phyloP scores from a whole-genome alignment of 1,284 basidiomycete genomes.

The Tilletia indica region DNA sequence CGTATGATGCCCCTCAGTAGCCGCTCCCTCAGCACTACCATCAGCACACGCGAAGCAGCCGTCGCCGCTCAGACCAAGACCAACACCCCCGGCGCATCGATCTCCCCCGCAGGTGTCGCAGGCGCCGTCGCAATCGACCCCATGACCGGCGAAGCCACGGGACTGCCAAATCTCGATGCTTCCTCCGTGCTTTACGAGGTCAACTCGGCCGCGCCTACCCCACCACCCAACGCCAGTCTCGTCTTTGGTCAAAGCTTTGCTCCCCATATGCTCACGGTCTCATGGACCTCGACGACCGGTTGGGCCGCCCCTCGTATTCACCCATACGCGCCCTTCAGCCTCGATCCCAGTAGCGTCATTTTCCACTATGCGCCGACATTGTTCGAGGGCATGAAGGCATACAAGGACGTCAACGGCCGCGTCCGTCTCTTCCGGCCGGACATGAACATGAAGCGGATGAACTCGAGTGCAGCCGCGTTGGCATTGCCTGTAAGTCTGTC shows the following conservation, averaged over 20 bases:
- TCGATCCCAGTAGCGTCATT: slow-evolving; percentile 82
- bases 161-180: slow-evolving; percentile 36
- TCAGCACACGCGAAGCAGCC: neutral
- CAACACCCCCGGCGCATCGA: slow-evolving; percentile 9
- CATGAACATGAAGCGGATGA: slow-evolving; percentile 87
- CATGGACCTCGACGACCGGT: slow-evolving; percentile 71
- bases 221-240: slow-evolving; percentile 48
- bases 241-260: slow-evolving; percentile 66
- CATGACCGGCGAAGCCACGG: slow-evolving; percentile 47
- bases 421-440: slow-evolving; percentile 91
- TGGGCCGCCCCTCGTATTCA: slow-evolving; percentile 82
- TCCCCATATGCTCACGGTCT: slow-evolving; percentile 87
- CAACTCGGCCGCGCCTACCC: slow-evolving; percentile 30
- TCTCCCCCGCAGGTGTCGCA: neutral
- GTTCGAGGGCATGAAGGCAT: slow-evolving; percentile 97
- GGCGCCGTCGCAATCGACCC: slow-evolving; percentile 30
- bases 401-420: slow-evolving; percentile 73
- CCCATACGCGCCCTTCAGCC: slow-evolving; percentile 73
- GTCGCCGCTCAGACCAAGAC: slow-evolving; percentile 8
- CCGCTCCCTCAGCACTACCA: neutral
- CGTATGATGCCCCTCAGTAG: neutral
- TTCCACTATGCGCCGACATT: slow-evolving; percentile 86
- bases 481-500: slow-evolving; percentile 70
- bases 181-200: slow-evolving; percentile 28
- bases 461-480: slow-evolving; percentile 66